These are phyloP conservation scores for Fusarium virguliforme DNA, from an alignment of 2,329 filamentous ascomycete genomes.

Conservation along the genomic window DNA sequence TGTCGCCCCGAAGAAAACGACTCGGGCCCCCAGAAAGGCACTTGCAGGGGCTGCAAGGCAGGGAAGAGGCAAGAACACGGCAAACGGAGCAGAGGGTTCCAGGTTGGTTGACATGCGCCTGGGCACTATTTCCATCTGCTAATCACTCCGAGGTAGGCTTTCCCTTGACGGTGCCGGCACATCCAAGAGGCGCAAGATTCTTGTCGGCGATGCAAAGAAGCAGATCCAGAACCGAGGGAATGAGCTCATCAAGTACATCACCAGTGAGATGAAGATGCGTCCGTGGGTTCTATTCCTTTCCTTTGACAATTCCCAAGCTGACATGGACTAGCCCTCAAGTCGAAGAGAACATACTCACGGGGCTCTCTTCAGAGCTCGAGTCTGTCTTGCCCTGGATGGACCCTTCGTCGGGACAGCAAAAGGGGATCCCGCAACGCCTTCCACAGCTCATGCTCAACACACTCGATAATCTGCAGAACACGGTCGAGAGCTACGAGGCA, in stretches of 20 bases:
- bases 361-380: conserved; percentile 28
- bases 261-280: conserved; percentile 31
- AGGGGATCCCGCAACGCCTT: conserved; percentile 7
- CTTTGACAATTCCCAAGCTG: background rate
- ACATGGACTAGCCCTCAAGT: conserved; percentile 22
- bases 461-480: conserved; percentile 42
- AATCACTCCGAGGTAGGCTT: background rate
- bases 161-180: background rate
- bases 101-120: background rate
- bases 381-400: conserved; percentile 43
- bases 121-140: background rate
- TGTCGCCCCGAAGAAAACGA: conserved; percentile 34
- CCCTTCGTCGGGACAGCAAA: conserved; percentile 7
- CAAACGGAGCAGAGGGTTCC: background rate
- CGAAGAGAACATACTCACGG: conserved; percentile 2
- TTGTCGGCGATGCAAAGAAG: conserved; percentile 41
- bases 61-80: conserved; percentile 13
- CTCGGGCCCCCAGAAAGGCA: conserved; percentile 29
- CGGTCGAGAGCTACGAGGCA: conserved; percentile 47
- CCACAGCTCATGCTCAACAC: conserved; percentile 29
- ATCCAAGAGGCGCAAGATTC: conserved; percentile 29
- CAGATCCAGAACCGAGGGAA: conserved; percentile 46
- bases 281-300: conserved; percentile 27
- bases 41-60: conserved; percentile 9
- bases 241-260: conserved; percentile 45